phyloP scores from a whole-genome alignment of 1,139 yeast genomes.

The Zygosaccharomyces sapae region DNA sequence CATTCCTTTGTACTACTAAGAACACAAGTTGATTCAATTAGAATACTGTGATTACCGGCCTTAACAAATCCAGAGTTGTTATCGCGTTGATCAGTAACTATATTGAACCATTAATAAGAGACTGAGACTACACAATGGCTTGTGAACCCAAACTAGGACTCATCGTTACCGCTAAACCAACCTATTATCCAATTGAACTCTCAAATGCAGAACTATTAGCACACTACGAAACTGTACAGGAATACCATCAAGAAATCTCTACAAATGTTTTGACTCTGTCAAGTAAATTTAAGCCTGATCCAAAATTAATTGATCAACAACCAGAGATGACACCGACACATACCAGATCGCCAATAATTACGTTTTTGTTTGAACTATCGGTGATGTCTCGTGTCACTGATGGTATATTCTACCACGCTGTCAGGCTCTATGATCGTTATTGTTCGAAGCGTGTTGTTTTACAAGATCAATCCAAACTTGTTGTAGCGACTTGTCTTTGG shows the following conservation, averaged over 20 bases:
- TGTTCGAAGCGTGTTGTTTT: constrained; percentile 61
- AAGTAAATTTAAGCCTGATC: constrained; percentile 45
- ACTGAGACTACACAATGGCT: constrained; percentile 9
- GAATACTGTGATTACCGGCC: no score
- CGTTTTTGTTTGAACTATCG: constrained; percentile 55
- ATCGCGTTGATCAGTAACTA: not conserved
- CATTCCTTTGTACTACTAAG: not conserved
- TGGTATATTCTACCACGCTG: constrained; percentile 56
- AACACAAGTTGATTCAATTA: not conserved
- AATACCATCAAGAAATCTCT: constrained; percentile 52
- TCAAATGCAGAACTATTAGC: constrained; percentile 48
- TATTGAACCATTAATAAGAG: not conserved
- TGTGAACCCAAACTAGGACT: constrained; percentile 29
- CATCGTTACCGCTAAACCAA: constrained; percentile 38
- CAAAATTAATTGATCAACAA: constrained; percentile 55
- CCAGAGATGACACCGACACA: constrained; percentile 54
- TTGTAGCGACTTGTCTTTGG: constrained; percentile 65
- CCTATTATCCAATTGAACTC: constrained; percentile 47
- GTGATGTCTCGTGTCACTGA: constrained; percentile 55
- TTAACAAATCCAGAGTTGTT: no score
- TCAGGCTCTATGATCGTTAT: constrained; percentile 59
- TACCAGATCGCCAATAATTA: constrained; percentile 49
- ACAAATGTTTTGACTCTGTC: constrained; percentile 41
- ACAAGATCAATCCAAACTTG: constrained; percentile 58
- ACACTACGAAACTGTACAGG: constrained; percentile 47